Evolutionary conservation across 805 yeast species (phyloP), one percentile per base, ranked within the genome.

Genomic region (Candida xiaguanensis): DNA sequence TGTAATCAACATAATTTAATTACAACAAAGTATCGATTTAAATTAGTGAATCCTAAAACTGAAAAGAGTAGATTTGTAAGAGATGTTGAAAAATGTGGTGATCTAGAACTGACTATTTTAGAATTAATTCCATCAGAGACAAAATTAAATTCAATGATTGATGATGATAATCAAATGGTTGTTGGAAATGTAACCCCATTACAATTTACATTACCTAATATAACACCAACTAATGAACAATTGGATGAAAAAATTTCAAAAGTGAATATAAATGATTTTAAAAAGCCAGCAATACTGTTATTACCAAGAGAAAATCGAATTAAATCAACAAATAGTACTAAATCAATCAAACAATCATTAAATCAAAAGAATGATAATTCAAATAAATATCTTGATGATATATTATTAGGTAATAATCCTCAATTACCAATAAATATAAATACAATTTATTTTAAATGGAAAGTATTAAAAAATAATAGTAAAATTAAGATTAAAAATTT

Each of bases 381-480:
- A 14, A 50, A 53, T 36, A 55, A 54, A 39, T 57, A 58, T 33
- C 55, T 62, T 18, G 61, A 60, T 40, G 62, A 59, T 36, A 58
- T 63, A 14, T 49, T 61, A 35, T 47, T 47, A 6, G 63, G 60
- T 2, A 53, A 50, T 39, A 53, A 49, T 33, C 51, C 58, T 11
- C 56, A 49, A 33, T 46, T 66, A 2, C 70, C 72, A 1, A 49
- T 60, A 12, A 64, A 56, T 28, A 48, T 65, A 26, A 68, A 64
- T 41, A 74, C 82, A 3, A 78, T 87, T 4, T 88, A 88, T 54
- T 82, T 82, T 54, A 85, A 85, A 51, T 91, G 89, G 76, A 81
- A 78, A 13, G 95, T 91, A 0, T 86, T 88, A 85, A 73, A 97
- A 52, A 77, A 93, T 43, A 91, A 90, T 51, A 90, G 89, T 16